phyloP scores from a whole-genome alignment of 2,329 filamentous ascomycete genomes.

The Orbilia ellipsospora region DNA sequence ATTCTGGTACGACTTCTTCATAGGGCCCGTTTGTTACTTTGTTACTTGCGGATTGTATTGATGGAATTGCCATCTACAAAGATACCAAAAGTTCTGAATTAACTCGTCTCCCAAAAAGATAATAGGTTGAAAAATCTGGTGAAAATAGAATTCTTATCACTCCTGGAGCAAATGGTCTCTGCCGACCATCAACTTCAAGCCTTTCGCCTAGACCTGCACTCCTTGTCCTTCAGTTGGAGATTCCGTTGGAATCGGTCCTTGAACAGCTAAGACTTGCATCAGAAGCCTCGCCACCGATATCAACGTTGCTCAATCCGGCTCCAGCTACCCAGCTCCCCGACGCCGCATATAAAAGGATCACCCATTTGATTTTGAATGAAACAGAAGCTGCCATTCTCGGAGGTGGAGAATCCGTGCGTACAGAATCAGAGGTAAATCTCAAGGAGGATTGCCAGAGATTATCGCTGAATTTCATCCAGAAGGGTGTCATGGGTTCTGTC shows the following conservation, averaged over 20 bases:
- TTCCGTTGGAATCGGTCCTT: constrained; percentile 74
- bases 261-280: constrained; percentile 69
- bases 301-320: constrained; percentile 81
- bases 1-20: constrained; percentile 68
- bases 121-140: constrained; percentile 71
- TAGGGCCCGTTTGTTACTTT: background rate
- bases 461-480: constrained; percentile 71
- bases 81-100: background rate
- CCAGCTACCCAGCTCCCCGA: constrained; percentile 76
- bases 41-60: too few relatives aligned
- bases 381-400: constrained; percentile 77
- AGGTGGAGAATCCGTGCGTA: constrained; percentile 56
- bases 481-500: constrained; percentile 77
- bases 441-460: constrained; percentile 30
- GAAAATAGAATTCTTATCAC: constrained; percentile 81
- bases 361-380: constrained; percentile 89
- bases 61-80: too few relatives aligned
- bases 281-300: constrained; percentile 57
- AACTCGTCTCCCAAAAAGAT: background rate
- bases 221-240: constrained; percentile 82
- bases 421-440: constrained; percentile 24
- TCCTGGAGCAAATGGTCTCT: constrained; percentile 74
- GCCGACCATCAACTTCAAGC: constrained; percentile 61
- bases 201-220: constrained; percentile 68
- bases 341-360: constrained; percentile 74